Base-by-base conservation (phyloP, 2,329 filamentous ascomycete species). In the Trichoderma guizhouense region DNA sequence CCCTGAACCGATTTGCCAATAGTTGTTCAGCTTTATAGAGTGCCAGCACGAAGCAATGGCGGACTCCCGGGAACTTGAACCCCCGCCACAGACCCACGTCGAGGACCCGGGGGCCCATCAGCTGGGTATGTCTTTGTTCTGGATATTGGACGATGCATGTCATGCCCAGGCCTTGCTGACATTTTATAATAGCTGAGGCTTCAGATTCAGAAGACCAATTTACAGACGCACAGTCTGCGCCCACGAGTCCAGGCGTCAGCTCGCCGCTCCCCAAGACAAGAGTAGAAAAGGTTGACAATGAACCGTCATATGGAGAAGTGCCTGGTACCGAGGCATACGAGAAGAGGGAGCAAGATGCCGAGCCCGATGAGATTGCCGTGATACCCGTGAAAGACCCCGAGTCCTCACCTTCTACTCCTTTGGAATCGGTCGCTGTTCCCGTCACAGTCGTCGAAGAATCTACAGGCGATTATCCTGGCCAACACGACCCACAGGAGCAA, bases 161-260 rank as follows among this genome's bases (percentile, higher is more conserved):
- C 2, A 51, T 53, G 30, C 57, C 24, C 12, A 21, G 34, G 32
- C 18, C 28, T 58, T 73, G 71, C 79, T 82, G 74, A 82, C 75
- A 66, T 67, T 36, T 67, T 39, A 43, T 28, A 26, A 43, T 57
- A 80, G 80, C 79, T 81, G 87, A 87, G 72, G 84, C 83, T 34
- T 90, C 89, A 63, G 90, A 91, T 74, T 91, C 89, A 32, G 90
- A 92, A 60, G 90, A 92, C 75, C 90, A 92, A 81, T 92, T 91
- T 80, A 91, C 88, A 65, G 90, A 92, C 78, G 90, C 90, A 39
- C 87, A 87, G 69, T 90, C 89, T 39, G 85, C 80, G 71, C 83
- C 78, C 72, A 80, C 76, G 75, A 87, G 80, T 78, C 83, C 81
- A 9, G 81, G 79, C 7, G 77, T 79, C 53, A 80, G 78, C 73